Evolutionary conservation across 176 grass and related monocot genomes (phyloP).

Genomic region (Cenchrus fungigraminus): DNA sequence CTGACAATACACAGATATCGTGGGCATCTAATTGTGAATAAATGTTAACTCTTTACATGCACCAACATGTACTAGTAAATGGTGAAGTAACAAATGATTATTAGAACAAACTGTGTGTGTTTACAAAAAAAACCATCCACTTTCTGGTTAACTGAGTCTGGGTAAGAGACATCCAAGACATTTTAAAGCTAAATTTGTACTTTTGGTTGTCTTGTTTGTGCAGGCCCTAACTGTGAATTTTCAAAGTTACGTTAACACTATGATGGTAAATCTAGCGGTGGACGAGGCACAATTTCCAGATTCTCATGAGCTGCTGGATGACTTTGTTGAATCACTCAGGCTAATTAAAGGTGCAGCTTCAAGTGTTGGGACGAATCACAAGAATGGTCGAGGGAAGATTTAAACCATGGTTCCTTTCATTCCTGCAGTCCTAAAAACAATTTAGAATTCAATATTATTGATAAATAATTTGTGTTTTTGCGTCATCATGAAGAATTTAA

Average conservation of each 20-base stretch:
- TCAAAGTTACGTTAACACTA: conserved; percentile 85
- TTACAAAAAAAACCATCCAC: background rate
- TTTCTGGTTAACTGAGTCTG: background rate
- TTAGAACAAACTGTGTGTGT: background rate
- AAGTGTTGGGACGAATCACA: conserved; percentile 36
- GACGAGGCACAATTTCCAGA: conserved; percentile 73
- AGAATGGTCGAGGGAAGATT: conserved; percentile 42
- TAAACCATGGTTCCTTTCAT: background rate
- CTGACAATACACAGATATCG: background rate
- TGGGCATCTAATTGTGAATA: background rate
- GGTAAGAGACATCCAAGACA: background rate
- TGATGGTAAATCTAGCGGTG: conserved; percentile 83
- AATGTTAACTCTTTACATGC: background rate
- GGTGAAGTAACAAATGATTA: conserved; percentile 14
- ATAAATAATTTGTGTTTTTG: conserved; percentile 20
- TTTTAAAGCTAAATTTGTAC: background rate
- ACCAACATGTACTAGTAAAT: background rate
- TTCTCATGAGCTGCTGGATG: conserved; percentile 72
- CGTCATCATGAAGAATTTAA: background rate
- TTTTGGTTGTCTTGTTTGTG: conserved; percentile 43
- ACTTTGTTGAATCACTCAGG: conserved; percentile 73
- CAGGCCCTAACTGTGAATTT: conserved; percentile 82
- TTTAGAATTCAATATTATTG: conserved; percentile 28
- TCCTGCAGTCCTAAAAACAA: conserved; percentile 20
- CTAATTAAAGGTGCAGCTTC: conserved; percentile 68